Evolutionary conservation across 2,329 filamentous ascomycete genomes (phyloP), one percentile per base, ranked within the genome.

Genomic region (Ascochyta koolunga): DNA sequence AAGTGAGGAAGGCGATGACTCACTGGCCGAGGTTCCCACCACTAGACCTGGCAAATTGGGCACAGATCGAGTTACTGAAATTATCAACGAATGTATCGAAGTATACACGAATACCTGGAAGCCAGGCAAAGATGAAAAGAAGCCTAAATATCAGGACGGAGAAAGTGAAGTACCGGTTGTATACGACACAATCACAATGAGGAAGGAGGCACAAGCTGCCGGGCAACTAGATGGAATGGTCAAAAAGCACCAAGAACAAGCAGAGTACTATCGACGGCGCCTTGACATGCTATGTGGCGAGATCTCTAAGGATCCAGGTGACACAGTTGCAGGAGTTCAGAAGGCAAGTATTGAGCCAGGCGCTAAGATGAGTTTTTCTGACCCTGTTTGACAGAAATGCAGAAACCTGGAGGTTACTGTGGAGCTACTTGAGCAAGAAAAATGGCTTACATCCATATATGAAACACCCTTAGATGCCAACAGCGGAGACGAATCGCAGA

Each of bases 401-500:
- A 73, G 76, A 10, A 81, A 76, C 31, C 76, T 96, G 49, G 86
- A 93, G 54, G 76, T 79, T 4, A 91, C 81, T 3, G 74, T 96
- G 0, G 81, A 84, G 31, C 82, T 89, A 49, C 82, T 83, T 42
- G 77, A 87, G 64, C 72, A 83, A 33, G 69, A 80, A 8, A 65
- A 68, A 24, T 85, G 80, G 79, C 77, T 77, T 42, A 19, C 59
- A 3, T 48, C 38, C 2, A 60, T 71, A 8, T 70, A 69, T 54
- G 48, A 22, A 29, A 9, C 39, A 8, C 22, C 21, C 11, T 33
- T 48, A 5, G 39, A 35, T 2, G 18, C 21, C 10, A 24, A 29
- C 25, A 52, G 38, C 15, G 52, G 54, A 3, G 44, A 60, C 2
- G 39, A 54, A 27, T 19, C 19, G 6, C 19, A 31, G 4, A 7